Evolutionary conservation across 345 rosid genomes (phyloP).

Genomic region (Angophora floribunda): DNA sequence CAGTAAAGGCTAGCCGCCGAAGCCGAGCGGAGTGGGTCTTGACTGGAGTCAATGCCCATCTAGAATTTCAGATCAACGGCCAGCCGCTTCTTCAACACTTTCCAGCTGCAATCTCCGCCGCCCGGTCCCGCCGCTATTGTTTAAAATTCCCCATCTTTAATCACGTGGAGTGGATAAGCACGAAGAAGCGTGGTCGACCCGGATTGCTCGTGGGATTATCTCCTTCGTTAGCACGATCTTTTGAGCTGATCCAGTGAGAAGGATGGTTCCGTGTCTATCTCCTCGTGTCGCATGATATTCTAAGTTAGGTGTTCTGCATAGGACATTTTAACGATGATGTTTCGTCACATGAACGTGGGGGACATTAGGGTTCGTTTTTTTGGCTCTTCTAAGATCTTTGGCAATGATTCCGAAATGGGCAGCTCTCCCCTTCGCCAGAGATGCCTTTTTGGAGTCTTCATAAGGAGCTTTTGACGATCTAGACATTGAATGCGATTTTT

Average conservation of each 20-base stretch:
- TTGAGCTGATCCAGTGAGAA: not conserved
- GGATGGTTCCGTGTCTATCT: not conserved
- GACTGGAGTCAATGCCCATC: not conserved
- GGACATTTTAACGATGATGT: not conserved
- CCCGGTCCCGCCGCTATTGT: not conserved
- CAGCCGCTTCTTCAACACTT: not conserved
- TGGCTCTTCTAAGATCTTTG: not conserved
- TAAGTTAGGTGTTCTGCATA: not conserved
- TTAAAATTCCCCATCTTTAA: not conserved
- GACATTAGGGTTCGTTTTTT: not conserved
- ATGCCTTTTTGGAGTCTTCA: not conserved
- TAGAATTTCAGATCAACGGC: not conserved
- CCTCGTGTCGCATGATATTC: not conserved
- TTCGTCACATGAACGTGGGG: not conserved
- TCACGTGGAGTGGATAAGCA: not conserved
- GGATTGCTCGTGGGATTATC: not conserved
- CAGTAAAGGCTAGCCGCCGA: not conserved
- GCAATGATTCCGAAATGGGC: not conserved
- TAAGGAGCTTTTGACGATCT: not conserved
- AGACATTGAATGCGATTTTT: fast-evolving
- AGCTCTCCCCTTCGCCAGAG: not conserved
- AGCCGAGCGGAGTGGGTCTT: not conserved
- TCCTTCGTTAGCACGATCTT: not conserved
- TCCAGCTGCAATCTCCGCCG: not conserved
- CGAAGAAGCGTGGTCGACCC: not conserved